These are phyloP conservation scores for Simplicillium sp. DNA, from an alignment of 2,329 filamentous ascomycete genomes.

Conservation along the genomic window DNA sequence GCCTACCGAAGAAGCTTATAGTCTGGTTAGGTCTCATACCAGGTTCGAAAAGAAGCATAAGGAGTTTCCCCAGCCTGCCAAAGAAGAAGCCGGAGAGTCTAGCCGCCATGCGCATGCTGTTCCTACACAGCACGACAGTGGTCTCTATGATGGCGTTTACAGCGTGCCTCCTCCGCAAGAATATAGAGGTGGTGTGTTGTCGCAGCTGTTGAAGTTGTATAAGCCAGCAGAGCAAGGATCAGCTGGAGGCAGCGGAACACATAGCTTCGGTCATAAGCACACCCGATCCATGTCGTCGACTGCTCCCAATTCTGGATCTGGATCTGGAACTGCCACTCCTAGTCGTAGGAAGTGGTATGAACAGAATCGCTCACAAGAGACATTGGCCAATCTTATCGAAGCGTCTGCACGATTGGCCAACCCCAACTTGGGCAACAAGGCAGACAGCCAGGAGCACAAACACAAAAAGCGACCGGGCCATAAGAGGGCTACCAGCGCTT, in stretches of 20 bases:
- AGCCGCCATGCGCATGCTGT: constrained; percentile 9
- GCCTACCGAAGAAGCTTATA: constrained; percentile 26
- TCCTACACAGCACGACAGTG: constrained; percentile 26
- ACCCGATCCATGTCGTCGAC: constrained; percentile 8
- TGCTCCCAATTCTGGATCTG: constrained; percentile 7
- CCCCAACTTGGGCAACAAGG: constrained; percentile 15
- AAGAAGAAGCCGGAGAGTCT: constrained; percentile 7
- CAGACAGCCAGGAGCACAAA: constrained; percentile 16
- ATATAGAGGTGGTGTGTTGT: constrained; percentile 34
- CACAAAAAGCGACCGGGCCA: constrained; percentile 15
- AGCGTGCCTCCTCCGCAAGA: constrained; percentile 28
- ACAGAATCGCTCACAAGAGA: constrained; percentile 35
- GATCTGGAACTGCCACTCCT: constrained; percentile 30
- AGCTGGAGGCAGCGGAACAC: constrained; percentile 5
- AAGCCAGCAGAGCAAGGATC: constrained; percentile 21
- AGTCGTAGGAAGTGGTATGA: constrained; percentile 38
- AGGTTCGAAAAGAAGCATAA: constrained; percentile 2
- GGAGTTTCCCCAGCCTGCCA: constrained; percentile 11
- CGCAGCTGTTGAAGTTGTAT: constrained; percentile 36
- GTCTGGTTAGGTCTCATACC: constrained; percentile 33
- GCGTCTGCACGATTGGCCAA: constrained; percentile 34
- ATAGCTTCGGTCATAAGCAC: constrained; percentile 9
- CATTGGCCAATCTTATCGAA: constrained; percentile 34
- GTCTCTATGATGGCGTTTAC: constrained; percentile 29
- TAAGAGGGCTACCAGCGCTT: constrained; percentile 25